These are phyloP conservation scores for Schizophyllum commune DNA, from an alignment of 1,284 basidiomycete genomes.

Conservation along the genomic window DNA sequence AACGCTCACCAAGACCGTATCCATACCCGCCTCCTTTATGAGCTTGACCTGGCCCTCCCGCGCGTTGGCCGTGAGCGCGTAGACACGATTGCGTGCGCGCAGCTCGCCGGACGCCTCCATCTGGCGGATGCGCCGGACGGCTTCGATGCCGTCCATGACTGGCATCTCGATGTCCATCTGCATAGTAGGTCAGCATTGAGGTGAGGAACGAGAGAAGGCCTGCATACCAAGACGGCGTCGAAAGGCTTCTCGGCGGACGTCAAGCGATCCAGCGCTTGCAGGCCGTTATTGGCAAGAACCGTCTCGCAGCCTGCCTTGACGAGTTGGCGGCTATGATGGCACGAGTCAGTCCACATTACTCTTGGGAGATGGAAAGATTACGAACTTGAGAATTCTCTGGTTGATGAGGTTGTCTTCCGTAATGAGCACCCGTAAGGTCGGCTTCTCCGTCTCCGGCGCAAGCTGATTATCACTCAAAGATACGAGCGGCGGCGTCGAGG, in stretches of 20 bases:
- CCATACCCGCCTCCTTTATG: neutral
- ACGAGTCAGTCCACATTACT: neutral
- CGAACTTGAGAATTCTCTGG: neutral
- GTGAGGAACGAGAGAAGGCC: neutral
- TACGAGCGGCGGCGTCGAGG: neutral
- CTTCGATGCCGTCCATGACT: neutral
- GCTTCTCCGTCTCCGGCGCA: neutral
- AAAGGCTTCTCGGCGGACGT: neutral
- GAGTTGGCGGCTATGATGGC: neutral
- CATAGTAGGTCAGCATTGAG: neutral
- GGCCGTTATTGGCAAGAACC: neutral
- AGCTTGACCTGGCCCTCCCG: neutral
- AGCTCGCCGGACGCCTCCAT: neutral
- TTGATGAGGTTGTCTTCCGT: neutral
- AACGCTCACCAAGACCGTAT: neutral
- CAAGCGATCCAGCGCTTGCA: neutral
- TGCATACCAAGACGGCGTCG: neutral
- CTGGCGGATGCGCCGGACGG: neutral
- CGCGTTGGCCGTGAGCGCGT: neutral
- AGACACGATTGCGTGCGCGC: neutral
- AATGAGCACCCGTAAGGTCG: neutral
- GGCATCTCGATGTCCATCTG: neutral
- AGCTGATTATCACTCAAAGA: neutral
- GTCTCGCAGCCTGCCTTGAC: neutral
- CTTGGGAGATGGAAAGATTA: neutral